Evolutionary conservation across 176 grass and related monocot genomes (phyloP).

Genomic region (Musa itinerans): DNA sequence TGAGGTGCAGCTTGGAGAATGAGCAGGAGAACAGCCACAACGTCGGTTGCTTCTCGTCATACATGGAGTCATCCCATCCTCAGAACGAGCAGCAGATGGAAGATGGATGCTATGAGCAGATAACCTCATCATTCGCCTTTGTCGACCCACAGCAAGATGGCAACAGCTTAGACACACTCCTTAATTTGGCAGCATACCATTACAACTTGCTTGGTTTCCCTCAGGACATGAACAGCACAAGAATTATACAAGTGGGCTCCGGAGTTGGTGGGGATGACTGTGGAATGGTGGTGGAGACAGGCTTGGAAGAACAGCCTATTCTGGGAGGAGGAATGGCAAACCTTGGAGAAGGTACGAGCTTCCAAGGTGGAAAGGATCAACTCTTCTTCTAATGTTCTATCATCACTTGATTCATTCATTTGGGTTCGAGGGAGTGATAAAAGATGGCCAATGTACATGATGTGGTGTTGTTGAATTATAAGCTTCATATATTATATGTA

Average conservation of each 20-base stretch:
- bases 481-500: no score
- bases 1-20: conserved; percentile 7
- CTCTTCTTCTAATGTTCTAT: conserved; percentile 6
- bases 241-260: neutral
- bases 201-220: conserved; percentile 12
- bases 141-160: neutral
- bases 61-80: conserved; percentile 6
- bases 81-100: neutral
- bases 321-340: conserved; percentile 13
- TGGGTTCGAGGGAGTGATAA: no score
- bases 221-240: neutral
- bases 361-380: conserved; percentile 6
- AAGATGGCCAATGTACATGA: no score
- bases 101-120: neutral
- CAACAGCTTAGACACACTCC: neutral
- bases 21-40: neutral
- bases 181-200: conserved; percentile 9
- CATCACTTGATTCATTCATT: no score
- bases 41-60: neutral
- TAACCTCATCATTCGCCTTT: neutral
- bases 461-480: no score
- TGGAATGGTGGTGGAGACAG: neutral
- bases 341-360: neutral
- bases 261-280: conserved; percentile 4
- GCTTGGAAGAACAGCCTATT: conserved; percentile 23